phyloP scores from a whole-genome alignment of 1,284 basidiomycete species.

The Wolfiporia cocos region DNA sequence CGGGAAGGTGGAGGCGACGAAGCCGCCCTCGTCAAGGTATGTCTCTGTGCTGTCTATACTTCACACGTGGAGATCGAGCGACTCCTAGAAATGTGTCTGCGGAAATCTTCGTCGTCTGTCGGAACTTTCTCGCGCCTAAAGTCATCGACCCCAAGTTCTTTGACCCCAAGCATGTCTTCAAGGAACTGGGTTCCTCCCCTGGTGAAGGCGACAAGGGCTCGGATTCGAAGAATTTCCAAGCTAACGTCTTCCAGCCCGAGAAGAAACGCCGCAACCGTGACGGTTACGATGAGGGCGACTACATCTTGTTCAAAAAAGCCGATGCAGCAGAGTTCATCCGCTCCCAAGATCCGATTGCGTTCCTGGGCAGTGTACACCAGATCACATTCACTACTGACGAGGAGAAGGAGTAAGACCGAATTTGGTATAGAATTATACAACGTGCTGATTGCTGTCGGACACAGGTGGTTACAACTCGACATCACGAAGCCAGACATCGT shows the following conservation, averaged over 20 bases:
- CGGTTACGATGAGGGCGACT: constrained; percentile 95
- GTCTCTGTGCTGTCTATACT: constrained; percentile 13
- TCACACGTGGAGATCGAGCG: constrained; percentile 4
- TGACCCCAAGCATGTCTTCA: constrained; percentile 97
- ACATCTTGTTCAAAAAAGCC: constrained; percentile 81
- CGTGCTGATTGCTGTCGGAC: background rate
- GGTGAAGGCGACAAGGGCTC: constrained; percentile 44
- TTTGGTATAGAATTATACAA: background rate
- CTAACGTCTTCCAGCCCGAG: constrained; percentile 96
- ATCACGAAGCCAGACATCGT: constrained; percentile 79
- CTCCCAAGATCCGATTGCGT: constrained; percentile 66
- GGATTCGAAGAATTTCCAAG: constrained; percentile 57
- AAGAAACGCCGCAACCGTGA: constrained; percentile 93
- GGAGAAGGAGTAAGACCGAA: constrained; percentile 65
- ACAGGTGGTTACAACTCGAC: constrained; percentile 67
- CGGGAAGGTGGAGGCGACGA: constrained; percentile 95
- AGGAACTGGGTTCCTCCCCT: constrained; percentile 64
- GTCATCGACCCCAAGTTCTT: constrained; percentile 98
- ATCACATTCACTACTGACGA: constrained; percentile 82
- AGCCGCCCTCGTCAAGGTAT: constrained; percentile 94
- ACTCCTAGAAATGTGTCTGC: constrained; percentile 89
- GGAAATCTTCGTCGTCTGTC: constrained; percentile 99
- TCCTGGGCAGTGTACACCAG: constrained; percentile 82
- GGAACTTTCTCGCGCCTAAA: constrained; percentile 92
- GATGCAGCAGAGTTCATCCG: constrained; percentile 75